phyloP scores from a whole-genome alignment of 1,139 yeast genomes.

The Diutina siamensis region DNA sequence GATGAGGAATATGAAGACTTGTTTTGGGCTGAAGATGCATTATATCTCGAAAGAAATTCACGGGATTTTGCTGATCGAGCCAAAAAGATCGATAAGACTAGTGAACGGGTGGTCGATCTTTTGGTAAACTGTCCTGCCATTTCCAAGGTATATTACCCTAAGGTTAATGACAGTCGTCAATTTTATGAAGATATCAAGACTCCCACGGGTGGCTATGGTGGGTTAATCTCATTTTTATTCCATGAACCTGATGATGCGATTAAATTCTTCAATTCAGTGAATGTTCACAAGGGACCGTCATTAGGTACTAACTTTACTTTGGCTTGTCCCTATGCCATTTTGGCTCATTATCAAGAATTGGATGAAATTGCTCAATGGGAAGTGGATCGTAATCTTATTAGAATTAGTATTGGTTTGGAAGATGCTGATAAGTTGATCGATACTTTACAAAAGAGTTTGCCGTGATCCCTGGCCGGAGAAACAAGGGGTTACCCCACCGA shows the following conservation, averaged over 20 bases:
- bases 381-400: conserved; percentile 65
- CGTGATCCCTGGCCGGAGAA: no score
- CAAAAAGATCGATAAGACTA: conserved; percentile 51
- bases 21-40: conserved; percentile 91
- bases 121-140: conserved; percentile 38
- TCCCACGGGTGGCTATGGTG: conserved; percentile 83
- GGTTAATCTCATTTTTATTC: conserved; percentile 71
- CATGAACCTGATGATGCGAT: conserved; percentile 54
- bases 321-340: conserved; percentile 82
- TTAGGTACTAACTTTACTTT: conserved; percentile 89
- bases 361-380: conserved; percentile 81
- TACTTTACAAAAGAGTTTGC: conserved; percentile 29
- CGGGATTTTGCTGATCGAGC: conserved; percentile 75
- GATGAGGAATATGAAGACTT: conserved; percentile 53
- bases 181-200: conserved; percentile 66
- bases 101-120: conserved; percentile 44
- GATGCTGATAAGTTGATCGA: conserved; percentile 42
- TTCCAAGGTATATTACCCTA: conserved; percentile 63
- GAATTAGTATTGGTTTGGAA: conserved; percentile 81
- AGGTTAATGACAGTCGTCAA: conserved; percentile 36
- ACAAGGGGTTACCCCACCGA: no score
- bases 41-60: conserved; percentile 83
- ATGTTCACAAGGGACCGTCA: conserved; percentile 85
- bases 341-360: conserved; percentile 80
- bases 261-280: conserved; percentile 62